Percentiles rank a stretch among this genome's conserved stretches.
phyloP scores from a whole-genome alignment of 805 yeast genomes.

The Wickerhamiella shivajii region DNA sequence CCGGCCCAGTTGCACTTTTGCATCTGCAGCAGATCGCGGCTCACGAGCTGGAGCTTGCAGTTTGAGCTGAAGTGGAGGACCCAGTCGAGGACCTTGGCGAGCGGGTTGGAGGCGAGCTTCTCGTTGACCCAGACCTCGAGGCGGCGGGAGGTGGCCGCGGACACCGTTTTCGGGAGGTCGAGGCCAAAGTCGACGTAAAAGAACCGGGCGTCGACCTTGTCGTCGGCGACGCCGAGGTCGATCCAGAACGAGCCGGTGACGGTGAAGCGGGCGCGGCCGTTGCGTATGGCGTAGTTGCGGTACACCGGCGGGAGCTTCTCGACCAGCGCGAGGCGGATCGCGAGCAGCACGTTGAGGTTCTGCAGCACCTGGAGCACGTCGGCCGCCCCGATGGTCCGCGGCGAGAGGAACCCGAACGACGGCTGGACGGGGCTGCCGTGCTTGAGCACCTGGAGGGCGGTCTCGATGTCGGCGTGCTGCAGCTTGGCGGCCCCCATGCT shows the following conservation, averaged over 20 bases:
- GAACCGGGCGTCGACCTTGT: conserved; percentile 47
- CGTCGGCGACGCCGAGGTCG: conserved; percentile 62
- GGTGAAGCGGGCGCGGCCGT: conserved; percentile 62
- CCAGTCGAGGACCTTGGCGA: conserved; percentile 40
- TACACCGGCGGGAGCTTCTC: conserved; percentile 47
- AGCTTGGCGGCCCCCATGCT: conserved; percentile 76
- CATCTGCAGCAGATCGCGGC: conserved; percentile 40
- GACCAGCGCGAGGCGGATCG: conserved; percentile 58
- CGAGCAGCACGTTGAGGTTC: conserved; percentile 56
- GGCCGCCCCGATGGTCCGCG: conserved; percentile 36
- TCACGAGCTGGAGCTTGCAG: conserved; percentile 46
- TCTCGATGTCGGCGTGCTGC: conserved; percentile 79
- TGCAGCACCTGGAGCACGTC: conserved; percentile 46
- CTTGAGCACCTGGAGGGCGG: conserved; percentile 73
- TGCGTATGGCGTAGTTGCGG: conserved; percentile 44
- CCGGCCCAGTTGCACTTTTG: conserved; percentile 42
- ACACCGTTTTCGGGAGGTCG: conserved; percentile 28
- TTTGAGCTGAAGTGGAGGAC: conserved; percentile 47
- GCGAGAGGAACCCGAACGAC: conserved; percentile 41
- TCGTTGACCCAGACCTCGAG: conserved; percentile 45
- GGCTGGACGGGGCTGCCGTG: conserved; percentile 66
- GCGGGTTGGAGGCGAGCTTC: conserved; percentile 32
- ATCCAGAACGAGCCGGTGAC: conserved; percentile 55
- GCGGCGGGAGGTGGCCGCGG: conserved; percentile 25
- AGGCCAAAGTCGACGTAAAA: conserved; percentile 67